Percentiles rank a stretch among this genome's conserved stretches.
Conservation (phyloP, 75 land plant species). For the Cunninghamia lanceolata region DNA sequence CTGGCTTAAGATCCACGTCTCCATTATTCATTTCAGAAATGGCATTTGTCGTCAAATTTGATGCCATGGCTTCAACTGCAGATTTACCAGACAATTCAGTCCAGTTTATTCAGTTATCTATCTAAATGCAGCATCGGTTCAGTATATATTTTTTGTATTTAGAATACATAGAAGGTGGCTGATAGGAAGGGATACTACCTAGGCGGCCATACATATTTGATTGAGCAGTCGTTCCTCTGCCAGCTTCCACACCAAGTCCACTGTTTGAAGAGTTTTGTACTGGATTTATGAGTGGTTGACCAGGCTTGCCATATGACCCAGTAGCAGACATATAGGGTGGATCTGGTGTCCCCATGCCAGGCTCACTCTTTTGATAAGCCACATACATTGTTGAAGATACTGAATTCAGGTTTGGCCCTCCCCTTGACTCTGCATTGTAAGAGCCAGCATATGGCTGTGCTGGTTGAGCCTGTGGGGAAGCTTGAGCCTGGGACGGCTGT, state of each 20-base stretch:
- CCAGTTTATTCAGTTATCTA: too few species aligned
- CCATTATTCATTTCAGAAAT: conserved; percentile 47
- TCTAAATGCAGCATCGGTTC: too few species aligned
- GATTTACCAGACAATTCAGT: background rate
- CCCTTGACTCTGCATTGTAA: conserved; percentile 7
- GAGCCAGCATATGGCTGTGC: conserved; percentile 1
- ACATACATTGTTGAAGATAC: background rate
- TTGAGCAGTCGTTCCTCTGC: conserved; percentile 19
- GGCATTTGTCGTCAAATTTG: conserved; percentile 61
- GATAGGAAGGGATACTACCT: conserved; percentile 58
- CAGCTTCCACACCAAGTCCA: conserved; percentile 8
- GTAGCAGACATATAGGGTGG: conserved; percentile 18
- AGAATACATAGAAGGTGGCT: conserved; percentile 73
- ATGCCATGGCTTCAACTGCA: conserved; percentile 31
- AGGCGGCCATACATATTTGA: conserved; percentile 35
- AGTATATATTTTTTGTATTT: background rate
- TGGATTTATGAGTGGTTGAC: background rate
- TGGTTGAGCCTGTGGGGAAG: background rate
- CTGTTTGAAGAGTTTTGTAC: conserved; percentile 2
- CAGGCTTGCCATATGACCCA: conserved; percentile 22
- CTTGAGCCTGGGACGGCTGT: conserved; percentile 11
- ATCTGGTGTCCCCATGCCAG: conserved; percentile 1
- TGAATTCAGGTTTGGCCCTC: background rate
- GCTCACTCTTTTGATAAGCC: background rate
- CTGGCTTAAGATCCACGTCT: conserved; percentile 63